Conservation (phyloP, 306 rosid species). For the Arachis stenosperma region DNA sequence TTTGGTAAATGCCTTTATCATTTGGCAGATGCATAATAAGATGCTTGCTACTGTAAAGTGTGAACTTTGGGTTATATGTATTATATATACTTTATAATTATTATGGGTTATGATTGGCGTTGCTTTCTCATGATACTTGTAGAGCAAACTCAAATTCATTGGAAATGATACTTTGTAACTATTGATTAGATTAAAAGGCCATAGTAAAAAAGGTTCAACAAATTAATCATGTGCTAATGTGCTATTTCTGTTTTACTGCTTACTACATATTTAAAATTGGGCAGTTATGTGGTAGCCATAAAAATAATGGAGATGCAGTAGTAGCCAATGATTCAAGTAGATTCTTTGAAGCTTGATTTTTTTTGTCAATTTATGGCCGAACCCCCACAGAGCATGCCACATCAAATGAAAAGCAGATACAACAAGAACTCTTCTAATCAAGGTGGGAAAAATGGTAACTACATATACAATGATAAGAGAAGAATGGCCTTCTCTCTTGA, state of each 20-base stretch:
- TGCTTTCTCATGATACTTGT: neutral
- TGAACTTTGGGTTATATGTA: neutral
- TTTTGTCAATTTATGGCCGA: slow-evolving; percentile 13
- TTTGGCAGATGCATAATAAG: neutral
- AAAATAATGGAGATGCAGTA: slow-evolving; percentile 22
- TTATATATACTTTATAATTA: neutral
- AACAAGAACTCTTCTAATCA: slow-evolving; percentile 25
- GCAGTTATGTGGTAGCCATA: too few species aligned
- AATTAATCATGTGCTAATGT: too few species aligned
- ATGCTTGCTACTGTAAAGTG: neutral
- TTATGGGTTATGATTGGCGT: slow-evolving; percentile 1
- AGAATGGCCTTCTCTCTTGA: slow-evolving; percentile 34
- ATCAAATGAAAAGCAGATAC: slow-evolving; percentile 34
- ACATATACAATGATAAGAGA: slow-evolving; percentile 37
- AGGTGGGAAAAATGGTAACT: slow-evolving; percentile 18
- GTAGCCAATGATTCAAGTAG: slow-evolving; percentile 35
- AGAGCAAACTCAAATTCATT: too few species aligned
- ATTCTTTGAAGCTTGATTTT: slow-evolving; percentile 12
- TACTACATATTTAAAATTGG: too few species aligned
- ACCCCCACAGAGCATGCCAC: slow-evolving; percentile 18
- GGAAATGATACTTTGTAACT: too few species aligned
- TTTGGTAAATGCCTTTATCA: neutral
- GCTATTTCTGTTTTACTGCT: too few species aligned
- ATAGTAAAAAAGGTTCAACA: too few species aligned
- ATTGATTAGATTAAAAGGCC: neutral